Percentiles rank a stretch among this genome's conserved stretches.
Evolutionary conservation across 176 grass and related monocot genomes (phyloP).

Genomic region (Triticum urartu): DNA sequence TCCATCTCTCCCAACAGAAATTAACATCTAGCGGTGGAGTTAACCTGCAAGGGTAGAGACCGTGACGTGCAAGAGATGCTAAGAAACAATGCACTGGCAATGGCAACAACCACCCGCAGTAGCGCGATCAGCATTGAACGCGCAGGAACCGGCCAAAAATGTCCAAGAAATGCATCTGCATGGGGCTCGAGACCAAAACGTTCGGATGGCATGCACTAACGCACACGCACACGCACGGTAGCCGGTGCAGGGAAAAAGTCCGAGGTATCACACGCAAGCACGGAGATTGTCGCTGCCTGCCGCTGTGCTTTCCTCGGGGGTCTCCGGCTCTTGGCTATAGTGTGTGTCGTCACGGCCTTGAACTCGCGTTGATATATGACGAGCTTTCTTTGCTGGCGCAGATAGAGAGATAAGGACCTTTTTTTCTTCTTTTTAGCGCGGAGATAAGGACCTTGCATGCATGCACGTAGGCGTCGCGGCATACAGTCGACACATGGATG

Average conservation of each 20-base stretch:
- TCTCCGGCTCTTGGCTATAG: not conserved
- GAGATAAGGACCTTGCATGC: conserved; percentile 1
- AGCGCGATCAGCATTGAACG: not conserved
- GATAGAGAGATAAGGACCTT: not conserved
- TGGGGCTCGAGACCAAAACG: conserved; percentile 16
- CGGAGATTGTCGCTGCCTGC: conserved; percentile 20
- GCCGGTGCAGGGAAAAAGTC: conserved; percentile 25
- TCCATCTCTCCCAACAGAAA: not conserved
- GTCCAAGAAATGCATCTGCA: conserved; percentile 32
- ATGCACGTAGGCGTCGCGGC: conserved; percentile 12
- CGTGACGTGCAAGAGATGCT: conserved; percentile 22
- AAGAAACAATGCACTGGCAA: not conserved
- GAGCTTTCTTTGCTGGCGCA: not conserved
- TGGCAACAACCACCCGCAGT: not conserved
- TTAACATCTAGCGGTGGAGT: conserved; percentile 2
- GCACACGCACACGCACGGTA: not conserved
- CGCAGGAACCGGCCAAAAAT: conserved; percentile 17
- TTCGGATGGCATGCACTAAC: conserved; percentile 8
- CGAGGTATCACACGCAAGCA: conserved; percentile 35
- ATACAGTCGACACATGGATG: conserved; percentile 27
- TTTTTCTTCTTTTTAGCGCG: not conserved
- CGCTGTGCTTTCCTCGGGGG: not conserved
- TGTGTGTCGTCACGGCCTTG: conserved; percentile 30
- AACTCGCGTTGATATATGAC: not conserved
- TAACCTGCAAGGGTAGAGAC: not conserved